Percentiles rank a stretch among this genome's conserved stretches.
Conservation (phyloP, 768 basidiomycete genomes). For the Rhodotorula kratochvilovae region DNA sequence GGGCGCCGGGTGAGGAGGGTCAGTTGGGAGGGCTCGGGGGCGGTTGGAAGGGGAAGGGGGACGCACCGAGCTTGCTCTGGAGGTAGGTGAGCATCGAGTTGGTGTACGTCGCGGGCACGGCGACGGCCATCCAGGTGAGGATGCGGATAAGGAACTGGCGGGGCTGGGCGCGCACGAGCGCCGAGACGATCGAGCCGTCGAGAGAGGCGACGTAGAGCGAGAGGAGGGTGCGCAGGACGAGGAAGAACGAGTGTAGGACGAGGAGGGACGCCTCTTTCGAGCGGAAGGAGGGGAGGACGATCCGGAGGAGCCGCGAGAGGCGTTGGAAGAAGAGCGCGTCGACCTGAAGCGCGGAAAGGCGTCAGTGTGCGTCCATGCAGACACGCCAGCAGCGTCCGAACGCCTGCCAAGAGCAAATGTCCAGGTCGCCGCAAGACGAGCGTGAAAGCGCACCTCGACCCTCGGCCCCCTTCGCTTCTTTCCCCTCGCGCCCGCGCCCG, state of each 20-base stretch:
- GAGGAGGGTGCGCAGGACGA: conserved; percentile 83
- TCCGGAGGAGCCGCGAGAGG: conserved; percentile 68
- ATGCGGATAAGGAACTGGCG: conserved; percentile 77
- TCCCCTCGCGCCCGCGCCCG: background rate
- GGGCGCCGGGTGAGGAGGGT: background rate
- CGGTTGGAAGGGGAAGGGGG: background rate
- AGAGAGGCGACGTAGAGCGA: conserved; percentile 90
- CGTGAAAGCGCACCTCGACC: conserved; percentile 5
- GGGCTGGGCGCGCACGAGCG: conserved; percentile 80
- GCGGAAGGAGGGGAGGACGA: conserved; percentile 77
- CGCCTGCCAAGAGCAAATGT: too few relatives aligned
- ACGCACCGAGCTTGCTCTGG: conserved; percentile 71
- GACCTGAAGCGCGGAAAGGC: conserved; percentile 48
- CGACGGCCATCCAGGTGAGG: conserved; percentile 80
- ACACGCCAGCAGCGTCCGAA: too few relatives aligned
- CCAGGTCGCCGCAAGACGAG: background rate
- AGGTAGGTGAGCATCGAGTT: conserved; percentile 62
- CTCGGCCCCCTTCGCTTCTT: conserved; percentile 5
- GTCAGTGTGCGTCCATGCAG: background rate
- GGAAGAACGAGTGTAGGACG: conserved; percentile 77
- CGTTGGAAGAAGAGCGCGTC: conserved; percentile 85
- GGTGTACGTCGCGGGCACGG: conserved; percentile 72
- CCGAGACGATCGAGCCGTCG: conserved; percentile 91
- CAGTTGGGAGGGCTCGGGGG: background rate
- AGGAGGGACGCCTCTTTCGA: conserved; percentile 85